Evolutionary conservation across 495 filamentous ascomycete genomes (phyloP), one percentile per base, ranked within the genome.

Genomic region (Penicillium roqueforti): DNA sequence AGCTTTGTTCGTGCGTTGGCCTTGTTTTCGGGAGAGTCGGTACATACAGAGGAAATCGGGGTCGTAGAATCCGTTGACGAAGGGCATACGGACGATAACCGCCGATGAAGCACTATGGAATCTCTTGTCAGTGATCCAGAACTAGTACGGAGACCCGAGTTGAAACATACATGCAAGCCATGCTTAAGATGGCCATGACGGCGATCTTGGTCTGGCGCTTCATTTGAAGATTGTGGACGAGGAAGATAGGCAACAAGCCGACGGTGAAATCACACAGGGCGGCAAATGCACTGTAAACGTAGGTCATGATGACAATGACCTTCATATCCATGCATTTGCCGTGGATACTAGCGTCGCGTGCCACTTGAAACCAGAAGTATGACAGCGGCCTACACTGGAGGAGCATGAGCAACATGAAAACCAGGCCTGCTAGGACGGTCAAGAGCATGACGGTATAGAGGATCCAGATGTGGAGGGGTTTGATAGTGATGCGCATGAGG

Each of bases 401-500:
- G 7, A 77, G 58, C 61, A 75, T 68, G 29, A 76, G 23, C 36
- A 76, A 67, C 56, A 74, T 68, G 51, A 71, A 72, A 13, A 76
- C 56, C 6, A 77, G 38, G 2, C 69, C 70, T 9, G 62, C 62
- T 13, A 68, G 19, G 5, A 66, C 62, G 6, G 73, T 70, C 13
- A 78, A 53, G 10, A 47, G 28, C 66, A 74, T 73, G 36, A 77
- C 70, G 22, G 39, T 56, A 29, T 71, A 73, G 1, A 78, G 65
- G 13, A 59, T 59, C 63, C 66, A 73, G 28, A 66, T 70, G 40
- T 76, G 74, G 29, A 57, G 6, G 2, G 52, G 51, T 16, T 52
- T 57, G 38, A 74, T 61, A 5, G 74, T 75, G 53, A 79, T 75
- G 43, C 76, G 71, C 65, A 79, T 53, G 3, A 78, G 53, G 68